A percentile compares a stretch with the other conserved stretches of the same genome.
Evolutionary conservation across 805 yeast species (phyloP).

Genomic region (Danielia oregonensis): DNA sequence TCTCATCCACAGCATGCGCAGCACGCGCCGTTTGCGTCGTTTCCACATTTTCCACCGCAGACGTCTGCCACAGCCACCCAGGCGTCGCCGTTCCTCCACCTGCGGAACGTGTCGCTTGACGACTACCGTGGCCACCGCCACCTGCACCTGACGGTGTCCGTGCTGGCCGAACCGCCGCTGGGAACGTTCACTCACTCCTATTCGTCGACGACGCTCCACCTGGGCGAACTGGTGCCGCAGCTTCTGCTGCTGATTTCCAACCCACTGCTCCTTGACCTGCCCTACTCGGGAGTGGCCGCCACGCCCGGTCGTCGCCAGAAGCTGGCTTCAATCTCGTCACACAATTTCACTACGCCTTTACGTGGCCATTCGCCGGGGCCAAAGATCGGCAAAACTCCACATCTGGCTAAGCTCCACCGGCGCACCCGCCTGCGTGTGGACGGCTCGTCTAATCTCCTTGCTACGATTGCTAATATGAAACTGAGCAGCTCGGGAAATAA

Average conservation of each 20-base stretch:
- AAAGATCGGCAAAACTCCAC: conserved; percentile 37
- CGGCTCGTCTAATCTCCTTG: conserved; percentile 13
- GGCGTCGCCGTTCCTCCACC: conserved; percentile 9
- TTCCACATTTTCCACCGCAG: background rate
- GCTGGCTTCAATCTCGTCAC: conserved; percentile 31
- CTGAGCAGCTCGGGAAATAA: conserved; percentile 4
- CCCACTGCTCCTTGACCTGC: conserved; percentile 32
- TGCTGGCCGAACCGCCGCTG: conserved; percentile 15
- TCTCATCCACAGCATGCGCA: no score
- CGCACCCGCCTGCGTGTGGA: conserved; percentile 15
- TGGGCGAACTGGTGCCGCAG: conserved; percentile 35
- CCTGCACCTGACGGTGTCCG: conserved; percentile 2
- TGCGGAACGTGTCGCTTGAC: conserved; percentile 18
- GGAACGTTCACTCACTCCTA: conserved; percentile 12
- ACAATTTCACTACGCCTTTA: conserved; percentile 32
- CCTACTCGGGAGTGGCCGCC: conserved; percentile 20
- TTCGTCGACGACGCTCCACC: conserved; percentile 21
- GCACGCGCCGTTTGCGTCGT: background rate
- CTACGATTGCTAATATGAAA: conserved; percentile 15
- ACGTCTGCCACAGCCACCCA: background rate
- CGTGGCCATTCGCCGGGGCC: conserved; percentile 17
- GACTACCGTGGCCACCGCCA: conserved; percentile 7
- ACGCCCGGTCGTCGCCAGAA: conserved; percentile 38
- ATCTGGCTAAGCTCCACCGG: conserved; percentile 10
- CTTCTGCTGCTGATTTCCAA: conserved; percentile 32